Base-by-base conservation (phyloP, 148 eudicot genomes). In the Nepenthes gracilis region DNA sequence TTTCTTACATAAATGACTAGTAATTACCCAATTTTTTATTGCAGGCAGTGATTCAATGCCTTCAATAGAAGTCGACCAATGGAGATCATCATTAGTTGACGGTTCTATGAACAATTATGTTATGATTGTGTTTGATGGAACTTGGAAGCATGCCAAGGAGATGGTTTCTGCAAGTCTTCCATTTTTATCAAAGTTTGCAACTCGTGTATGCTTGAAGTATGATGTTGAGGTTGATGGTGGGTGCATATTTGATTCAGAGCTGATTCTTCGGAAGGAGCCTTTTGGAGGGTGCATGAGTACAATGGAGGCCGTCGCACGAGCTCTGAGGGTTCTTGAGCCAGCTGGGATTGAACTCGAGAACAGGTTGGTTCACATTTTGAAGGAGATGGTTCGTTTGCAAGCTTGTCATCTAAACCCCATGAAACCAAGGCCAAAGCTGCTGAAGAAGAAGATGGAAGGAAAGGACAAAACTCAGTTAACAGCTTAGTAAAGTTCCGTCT, bases 111-210 rank as follows among this genome's bases (percentile, higher is more conserved):
- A 64, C 33, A 55, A 73, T 35, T 64, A 12, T 61, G 82, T 89
- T 43, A 57, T 93, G 77, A 84, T 93, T 67, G 87, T 83, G 69
- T 86, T 88, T 67, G 99, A 93, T 68, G 99, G 89, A 40, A 93
- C 96, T 59, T 93, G 99, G 99, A 88, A 93, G 73, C 96, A 93
- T 65, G 99, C 96, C 13, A 88, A 81, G 82, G 99, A 93, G 67
- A 88, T 93, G 99, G 75, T 93, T 62, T 77, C 48, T 53, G 96
- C 99, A n/a, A 93, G 96, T 70, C 79, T 88, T 63, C 84, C 91
- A 36, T 93, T 93, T 77, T 23, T 93, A 64, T 82, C 92, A 2
- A 88, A 82, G 71, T 93, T 88, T 70, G 82, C 95, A 2, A 61
- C 75, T 66, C 74, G 79, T 47, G 88, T 84, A 54, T 81, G 85